Evolutionary conservation across 1,284 basidiomycete species (phyloP), one percentile per base, ranked within the genome.

Genomic region (Serendipita sp.): DNA sequence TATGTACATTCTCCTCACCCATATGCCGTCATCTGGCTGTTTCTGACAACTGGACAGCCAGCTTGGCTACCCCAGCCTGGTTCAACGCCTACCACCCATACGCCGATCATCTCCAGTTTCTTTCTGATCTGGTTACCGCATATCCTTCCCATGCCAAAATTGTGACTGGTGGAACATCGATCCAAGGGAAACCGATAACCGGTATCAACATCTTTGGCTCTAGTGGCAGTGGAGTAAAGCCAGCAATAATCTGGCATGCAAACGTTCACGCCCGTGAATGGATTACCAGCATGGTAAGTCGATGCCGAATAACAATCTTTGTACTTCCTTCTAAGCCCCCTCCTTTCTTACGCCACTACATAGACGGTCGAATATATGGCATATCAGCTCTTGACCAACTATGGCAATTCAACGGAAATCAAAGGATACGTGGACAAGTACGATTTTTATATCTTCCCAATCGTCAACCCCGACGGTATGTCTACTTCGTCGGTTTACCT

Each of bases 71-170:
- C 8, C 53, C 53, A 4, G 53, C 53, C 15, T 58, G 53, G 53
- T 58, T 58, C 53, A 58, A 58, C 53, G 53, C 53, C n/a, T 58
- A 58, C 53, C 53, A 58, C 26, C 53, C 81, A 0, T 58, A 58
- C 32, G 26, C 22, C 15, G 53, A 58, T 58, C 53, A 58, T n/a
- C 26, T 58, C n/a, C n/a, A n/a, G 8, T 73, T 82, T 5, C 73
- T 91, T 50, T 88, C 90, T 70, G 77, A 80, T 2, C 75, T 89
- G 17, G 78, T 84, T 10, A 76, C 79, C 55, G 72, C 78, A 2
- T 73, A 79, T 62, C 70, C 78, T 0, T 70, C 76, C 8, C 62
- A 64, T 26, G 53, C 64, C n/a, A 64, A 64, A 38, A 42, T 64
- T 13, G 61, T 64, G 2, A 62, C 43, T 0, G 34, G 53, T 22